Evolutionary conservation across 1,284 basidiomycete species (phyloP), one percentile per base, ranked within the genome.

Genomic region (Ceratobasidium theobromae): DNA sequence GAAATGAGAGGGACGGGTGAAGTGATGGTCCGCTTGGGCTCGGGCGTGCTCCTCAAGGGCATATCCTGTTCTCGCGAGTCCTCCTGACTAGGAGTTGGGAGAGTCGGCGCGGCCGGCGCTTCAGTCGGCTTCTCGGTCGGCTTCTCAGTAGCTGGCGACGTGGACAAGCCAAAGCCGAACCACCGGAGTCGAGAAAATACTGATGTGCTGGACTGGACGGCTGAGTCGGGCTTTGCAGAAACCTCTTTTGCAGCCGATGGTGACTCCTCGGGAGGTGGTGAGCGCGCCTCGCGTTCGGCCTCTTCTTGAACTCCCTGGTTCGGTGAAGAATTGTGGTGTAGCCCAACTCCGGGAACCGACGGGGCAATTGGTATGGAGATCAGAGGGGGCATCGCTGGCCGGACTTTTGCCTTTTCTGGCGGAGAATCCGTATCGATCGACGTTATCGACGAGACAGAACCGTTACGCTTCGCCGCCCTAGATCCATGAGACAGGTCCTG

Each of bases 181-280:
- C 60, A 64, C 16, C 60, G 60, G 48, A 64, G 52, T n/a, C 48
- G 48, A 14, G 46, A 41, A 38, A 64, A 52, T 21, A 28, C 60
- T 5, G 28, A 30, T 6, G 40, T 12, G 11, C 33, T n/a, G 27
- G 48, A 28, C 9, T 33, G 16, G 6, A 49, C 33, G 30, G 46
- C 9, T 21, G 48, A 9, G 9, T 51, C 28, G 12, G 48, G 18
- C 23, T 30, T 51, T 28, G 48, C 23, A 28, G 23, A 6, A 9
- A 27, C 23, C 21, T 14, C 43, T 27, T 33, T 23, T 16, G 4
- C 18, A 3, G 28, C n/a, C n/a, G 12, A 45, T 16, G 4, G 5
- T 27, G 28, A 33, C 8, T 55, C 53, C n/a, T n/a, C n/a, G n/a
- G n/a, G n/a, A n/a, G n/a, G n/a, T n/a, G n/a, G n/a, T n/a, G n/a